Percentiles rank a stretch among this genome's conserved stretches.
Evolutionary conservation across 164 flowering plant species (phyloP).

Genomic region (Chimonanthus praecox): DNA sequence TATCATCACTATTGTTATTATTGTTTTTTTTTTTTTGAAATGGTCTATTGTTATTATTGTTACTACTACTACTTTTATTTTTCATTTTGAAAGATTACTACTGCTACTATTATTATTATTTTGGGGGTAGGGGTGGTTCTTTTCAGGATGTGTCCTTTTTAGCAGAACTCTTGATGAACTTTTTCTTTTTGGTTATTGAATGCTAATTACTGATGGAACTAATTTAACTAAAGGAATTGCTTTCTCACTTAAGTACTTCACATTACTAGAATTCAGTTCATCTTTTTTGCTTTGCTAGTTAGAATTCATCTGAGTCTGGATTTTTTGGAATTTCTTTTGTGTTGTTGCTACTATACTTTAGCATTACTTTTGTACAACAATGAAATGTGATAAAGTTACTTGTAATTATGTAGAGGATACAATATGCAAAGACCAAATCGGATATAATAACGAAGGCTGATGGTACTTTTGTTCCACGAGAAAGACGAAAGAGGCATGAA

Average conservation of each 20-base stretch:
- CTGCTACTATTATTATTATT: too few species aligned
- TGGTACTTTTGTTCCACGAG: constrained; percentile 94
- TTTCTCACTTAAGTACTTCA: not conserved
- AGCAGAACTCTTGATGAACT: too few species aligned
- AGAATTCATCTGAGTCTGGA: not conserved
- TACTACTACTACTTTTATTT: too few species aligned
- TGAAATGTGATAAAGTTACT: not conserved
- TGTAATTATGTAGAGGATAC: constrained; percentile 61
- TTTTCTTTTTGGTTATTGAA: too few species aligned
- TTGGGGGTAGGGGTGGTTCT: too few species aligned
- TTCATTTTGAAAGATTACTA: too few species aligned
- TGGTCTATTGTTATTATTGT: too few species aligned
- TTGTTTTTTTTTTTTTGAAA: too few species aligned
- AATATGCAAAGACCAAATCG: constrained; percentile 96
- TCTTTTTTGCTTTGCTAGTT: not conserved
- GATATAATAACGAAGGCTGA: constrained; percentile 90
- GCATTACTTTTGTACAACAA: not conserved
- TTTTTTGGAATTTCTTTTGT: not conserved
- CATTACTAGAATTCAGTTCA: not conserved
- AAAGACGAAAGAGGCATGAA: constrained; percentile 82
- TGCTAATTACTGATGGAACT: too few species aligned
- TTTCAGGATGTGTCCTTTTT: too few species aligned
- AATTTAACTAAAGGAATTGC: not conserved
- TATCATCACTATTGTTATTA: too few species aligned
- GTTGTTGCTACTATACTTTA: not conserved